phyloP scores from a whole-genome alignment of 2,329 filamentous ascomycete genomes.

The Ophidiomyces ophidiicola region DNA sequence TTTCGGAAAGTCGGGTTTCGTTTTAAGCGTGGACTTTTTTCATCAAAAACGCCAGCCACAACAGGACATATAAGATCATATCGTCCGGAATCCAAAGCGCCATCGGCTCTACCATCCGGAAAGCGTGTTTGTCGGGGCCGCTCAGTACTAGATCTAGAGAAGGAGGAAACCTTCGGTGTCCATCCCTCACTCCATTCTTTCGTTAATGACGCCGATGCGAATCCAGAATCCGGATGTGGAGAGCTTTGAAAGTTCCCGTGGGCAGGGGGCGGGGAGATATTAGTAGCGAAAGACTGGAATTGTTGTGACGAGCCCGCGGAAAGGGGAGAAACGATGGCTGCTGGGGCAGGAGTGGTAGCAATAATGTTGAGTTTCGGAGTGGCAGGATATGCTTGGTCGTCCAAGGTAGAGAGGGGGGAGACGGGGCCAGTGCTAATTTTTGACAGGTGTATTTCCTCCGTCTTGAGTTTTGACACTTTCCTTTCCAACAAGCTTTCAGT shows the following conservation, averaged over 20 bases:
- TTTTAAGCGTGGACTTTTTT: constrained; percentile 14
- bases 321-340: constrained; percentile 19
- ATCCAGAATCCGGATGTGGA: constrained; percentile 2
- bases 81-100: neutral
- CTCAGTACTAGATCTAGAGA: constrained; percentile 8
- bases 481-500: neutral
- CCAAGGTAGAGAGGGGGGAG: constrained; percentile 6
- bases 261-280: neutral
- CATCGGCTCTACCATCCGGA: neutral
- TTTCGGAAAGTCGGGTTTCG: constrained; percentile 16
- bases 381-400: neutral
- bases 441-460: neutral
- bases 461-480: constrained; percentile 1
- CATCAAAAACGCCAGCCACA: constrained; percentile 26
- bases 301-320: constrained; percentile 17
- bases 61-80: constrained; percentile 18
- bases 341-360: constrained; percentile 7
- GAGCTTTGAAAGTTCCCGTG: constrained; percentile 2
- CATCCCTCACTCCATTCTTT: neutral
- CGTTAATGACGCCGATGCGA: neutral
- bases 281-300: constrained; percentile 13
- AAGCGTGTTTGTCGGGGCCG: neutral
- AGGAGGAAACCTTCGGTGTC: neutral
- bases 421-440: neutral
- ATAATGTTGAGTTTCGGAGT: neutral